Evolutionary conservation across 169 alveolate genomes (phyloP), one percentile per base, ranked within the genome.

Genomic region (Eimeria acervulina): DNA sequence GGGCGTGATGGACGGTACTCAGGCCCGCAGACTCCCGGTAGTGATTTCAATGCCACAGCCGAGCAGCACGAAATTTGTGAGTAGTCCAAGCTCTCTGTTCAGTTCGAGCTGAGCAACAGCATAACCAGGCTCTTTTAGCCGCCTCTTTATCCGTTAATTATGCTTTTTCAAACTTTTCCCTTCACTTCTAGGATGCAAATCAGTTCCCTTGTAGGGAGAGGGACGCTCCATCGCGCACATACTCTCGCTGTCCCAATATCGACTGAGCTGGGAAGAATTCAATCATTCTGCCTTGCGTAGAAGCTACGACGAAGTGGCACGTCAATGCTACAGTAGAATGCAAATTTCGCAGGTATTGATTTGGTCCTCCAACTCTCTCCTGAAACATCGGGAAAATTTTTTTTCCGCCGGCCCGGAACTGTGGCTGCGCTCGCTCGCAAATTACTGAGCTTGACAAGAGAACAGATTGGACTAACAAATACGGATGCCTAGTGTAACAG

Each of bases 71-170:
- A 63, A 87, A 40, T 87, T 87, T 15, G 59, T 87, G 78, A 87
- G 68, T 59, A 87, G 74, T 38, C 94, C 94, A 38, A 36, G 68
- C 10, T 59, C 94, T 0, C 44, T 87, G n/a, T 87, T 87, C 12
- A 38, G 66, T 38, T 63, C 12, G 31, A 40, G 19, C 61, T 26
- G 26, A 44, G 40, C 26, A 28, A 78, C 61, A 47, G 21, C n/a
- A n/a, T n/a, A 19, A 76, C 6, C 88, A 78, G 4, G 40, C 44
- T 26, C 13, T 42, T 42, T 78, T 42, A 78, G 59, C n/a, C 23
- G 63, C 66, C 26, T n/a, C 55, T 0, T 78, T 36, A 26, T 19
- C 42, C 33, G 66, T 42, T 2, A 72, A 72, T 15, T 2, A 38
- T 72, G 83, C 52, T 15, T 3, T 72, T 72, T 72, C 83, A 19